phyloP scores from a whole-genome alignment of 2,329 filamentous ascomycete genomes.

The Fusarium luffae region DNA sequence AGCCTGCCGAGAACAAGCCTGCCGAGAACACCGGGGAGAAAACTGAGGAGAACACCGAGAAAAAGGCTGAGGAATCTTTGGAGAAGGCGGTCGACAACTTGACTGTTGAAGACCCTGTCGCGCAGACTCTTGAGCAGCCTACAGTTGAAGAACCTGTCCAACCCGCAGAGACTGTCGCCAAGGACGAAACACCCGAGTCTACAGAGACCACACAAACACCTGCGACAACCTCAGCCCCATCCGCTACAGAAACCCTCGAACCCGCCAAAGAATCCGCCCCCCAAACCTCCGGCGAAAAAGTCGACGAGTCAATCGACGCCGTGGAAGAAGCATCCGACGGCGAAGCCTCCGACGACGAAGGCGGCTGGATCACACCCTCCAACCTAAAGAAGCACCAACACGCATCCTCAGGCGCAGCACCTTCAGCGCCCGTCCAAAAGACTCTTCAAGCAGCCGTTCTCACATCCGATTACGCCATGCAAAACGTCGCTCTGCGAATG shows the following conservation, averaged over 20 bases:
- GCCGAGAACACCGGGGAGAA: neutral
- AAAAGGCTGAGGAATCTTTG: constrained; percentile 1
- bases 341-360: constrained; percentile 65
- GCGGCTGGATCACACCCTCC: constrained; percentile 93
- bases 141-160: neutral
- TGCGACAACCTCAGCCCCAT: neutral
- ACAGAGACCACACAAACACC: constrained; percentile 5
- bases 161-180: neutral
- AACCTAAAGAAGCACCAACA: constrained; percentile 89
- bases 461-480: constrained; percentile 97
- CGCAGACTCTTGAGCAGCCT: constrained; percentile 10
- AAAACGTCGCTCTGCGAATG: constrained; percentile 94
- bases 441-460: constrained; percentile 89
- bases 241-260: neutral
- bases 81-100: constrained; percentile 27
- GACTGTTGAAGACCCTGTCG: constrained; percentile 26
- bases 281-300: constrained; percentile 17
- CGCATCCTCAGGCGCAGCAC: constrained; percentile 64
- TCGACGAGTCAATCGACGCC: constrained; percentile 33
- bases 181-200: neutral
- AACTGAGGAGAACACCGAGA: neutral
- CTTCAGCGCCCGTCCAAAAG: constrained; percentile 64
- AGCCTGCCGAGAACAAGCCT: neutral
- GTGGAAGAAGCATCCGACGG: constrained; percentile 58
- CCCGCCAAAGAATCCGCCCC: neutral